Evolutionary conservation across 768 basidiomycete genomes (phyloP).

Genomic region (Pleurotus tuoliensis): DNA sequence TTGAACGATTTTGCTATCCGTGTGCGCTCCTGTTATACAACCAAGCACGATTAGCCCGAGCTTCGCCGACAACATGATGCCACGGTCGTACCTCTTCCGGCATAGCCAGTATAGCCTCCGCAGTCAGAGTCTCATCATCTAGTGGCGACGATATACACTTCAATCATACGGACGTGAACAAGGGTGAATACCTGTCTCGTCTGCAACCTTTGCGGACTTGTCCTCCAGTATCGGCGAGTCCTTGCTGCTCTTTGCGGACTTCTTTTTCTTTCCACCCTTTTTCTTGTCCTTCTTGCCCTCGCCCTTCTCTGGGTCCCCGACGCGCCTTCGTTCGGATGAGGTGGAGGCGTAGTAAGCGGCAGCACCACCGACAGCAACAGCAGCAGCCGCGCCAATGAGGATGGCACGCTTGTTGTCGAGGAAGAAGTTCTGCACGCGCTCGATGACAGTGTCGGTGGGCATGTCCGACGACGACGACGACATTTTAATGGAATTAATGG

Average conservation of each 20-base stretch:
- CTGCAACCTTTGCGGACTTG: conserved; percentile 37
- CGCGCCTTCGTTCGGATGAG: conserved; percentile 30
- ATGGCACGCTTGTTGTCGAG: conserved; percentile 78
- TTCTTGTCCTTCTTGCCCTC: conserved; percentile 43
- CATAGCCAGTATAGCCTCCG: conserved; percentile 55
- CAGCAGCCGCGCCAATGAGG: conserved; percentile 68
- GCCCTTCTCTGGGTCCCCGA: conserved; percentile 41
- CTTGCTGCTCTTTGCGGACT: conserved; percentile 38
- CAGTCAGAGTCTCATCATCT: conserved; percentile 42
- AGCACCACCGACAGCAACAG: conserved; percentile 65
- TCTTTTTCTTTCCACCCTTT: conserved; percentile 55
- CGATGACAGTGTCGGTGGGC: conserved; percentile 32
- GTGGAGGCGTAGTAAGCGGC: conserved; percentile 73
- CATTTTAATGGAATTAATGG: background rate
- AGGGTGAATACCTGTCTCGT: conserved; percentile 23
- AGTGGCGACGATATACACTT: conserved; percentile 13
- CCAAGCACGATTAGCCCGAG: conserved; percentile 6
- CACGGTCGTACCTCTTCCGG: conserved; percentile 48
- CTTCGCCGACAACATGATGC: background rate
- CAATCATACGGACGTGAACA: conserved; percentile 12
- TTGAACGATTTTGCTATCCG: conserved; percentile 63
- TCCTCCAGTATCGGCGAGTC: conserved; percentile 85
- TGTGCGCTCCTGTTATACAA: conserved; percentile 51
- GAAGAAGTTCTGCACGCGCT: conserved; percentile 66
- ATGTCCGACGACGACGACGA: background rate